Conservation (phyloP, 192 early-diverging fungal genomes). For the Entomortierella chlamydospora region DNA sequence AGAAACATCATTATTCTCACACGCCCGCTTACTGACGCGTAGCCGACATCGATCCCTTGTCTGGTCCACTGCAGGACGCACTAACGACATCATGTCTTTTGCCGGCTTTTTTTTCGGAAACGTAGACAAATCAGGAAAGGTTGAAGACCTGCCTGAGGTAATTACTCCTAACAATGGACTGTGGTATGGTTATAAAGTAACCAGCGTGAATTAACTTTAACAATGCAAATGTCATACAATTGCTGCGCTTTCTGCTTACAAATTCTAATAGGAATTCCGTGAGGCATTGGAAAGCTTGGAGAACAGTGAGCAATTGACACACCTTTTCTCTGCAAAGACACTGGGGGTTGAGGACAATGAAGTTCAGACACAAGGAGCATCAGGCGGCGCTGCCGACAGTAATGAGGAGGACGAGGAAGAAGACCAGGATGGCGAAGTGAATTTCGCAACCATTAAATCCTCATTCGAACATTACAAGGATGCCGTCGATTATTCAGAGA, state of each 20-base stretch:
- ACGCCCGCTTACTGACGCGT: too few relatives aligned
- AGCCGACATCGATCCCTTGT: too few relatives aligned
- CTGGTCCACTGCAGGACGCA: background rate
- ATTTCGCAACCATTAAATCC: slow-evolving; percentile 48
- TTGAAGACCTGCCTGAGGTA: slow-evolving; percentile 75
- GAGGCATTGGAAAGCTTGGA: slow-evolving; percentile 63
- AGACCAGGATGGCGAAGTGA: slow-evolving; percentile 43
- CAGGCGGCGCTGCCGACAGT: slow-evolving; percentile 57
- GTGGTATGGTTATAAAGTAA: too few relatives aligned
- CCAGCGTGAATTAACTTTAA: slow-evolving; percentile 3
- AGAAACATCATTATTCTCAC: too few relatives aligned
- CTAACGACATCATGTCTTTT: slow-evolving; percentile 64
- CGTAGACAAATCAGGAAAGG: slow-evolving; percentile 85
- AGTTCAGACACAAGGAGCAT: slow-evolving; percentile 49
- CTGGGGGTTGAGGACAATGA: slow-evolving; percentile 65
- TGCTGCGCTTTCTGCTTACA: too few relatives aligned
- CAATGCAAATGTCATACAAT: too few relatives aligned
- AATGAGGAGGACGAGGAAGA: slow-evolving; percentile 61
- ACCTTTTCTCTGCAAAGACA: slow-evolving; percentile 61
- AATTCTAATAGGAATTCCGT: slow-evolving; percentile 59
- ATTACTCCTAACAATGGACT: background rate
- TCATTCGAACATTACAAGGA: slow-evolving; percentile 70
- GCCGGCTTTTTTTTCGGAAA: slow-evolving; percentile 90
- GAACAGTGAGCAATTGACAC: slow-evolving; percentile 63
- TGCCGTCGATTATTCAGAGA: slow-evolving; percentile 87